Percentiles rank a stretch among this genome's conserved stretches.
Evolutionary conservation across 768 basidiomycete genomes (phyloP).

Genomic region (Termitomyces sp.): DNA sequence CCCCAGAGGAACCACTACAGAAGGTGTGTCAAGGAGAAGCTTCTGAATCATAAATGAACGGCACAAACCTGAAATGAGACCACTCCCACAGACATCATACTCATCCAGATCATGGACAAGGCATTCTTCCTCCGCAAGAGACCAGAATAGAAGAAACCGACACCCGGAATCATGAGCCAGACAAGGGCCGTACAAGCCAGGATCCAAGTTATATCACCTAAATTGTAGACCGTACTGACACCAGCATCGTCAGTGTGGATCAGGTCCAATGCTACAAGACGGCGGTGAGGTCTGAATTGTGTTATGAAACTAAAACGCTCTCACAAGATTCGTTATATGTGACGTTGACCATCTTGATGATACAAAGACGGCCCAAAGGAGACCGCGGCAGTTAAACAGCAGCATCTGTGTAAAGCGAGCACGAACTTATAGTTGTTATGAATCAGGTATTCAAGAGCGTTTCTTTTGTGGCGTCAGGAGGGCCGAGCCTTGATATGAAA

Average conservation of each 20-base stretch:
- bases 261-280: conserved; percentile 30
- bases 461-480: neutral
- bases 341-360: neutral
- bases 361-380: neutral
- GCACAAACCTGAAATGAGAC: conserved; percentile 76
- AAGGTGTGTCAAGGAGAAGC: neutral
- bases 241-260: conserved; percentile 24
- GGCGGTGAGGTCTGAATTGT: neutral
- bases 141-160: conserved; percentile 87
- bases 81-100: conserved; percentile 69
- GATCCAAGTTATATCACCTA: conserved; percentile 51
- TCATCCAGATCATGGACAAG: conserved; percentile 78
- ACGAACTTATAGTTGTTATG: neutral
- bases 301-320: neutral
- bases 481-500: neutral
- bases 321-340: neutral
- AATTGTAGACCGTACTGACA: conserved; percentile 33
- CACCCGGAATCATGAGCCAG: conserved; percentile 78
- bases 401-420: neutral
- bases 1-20: conserved; percentile 97
- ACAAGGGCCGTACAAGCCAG: conserved; percentile 74
- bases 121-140: conserved; percentile 90
- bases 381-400: neutral
- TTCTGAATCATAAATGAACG: neutral
- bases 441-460: neutral